Evolutionary conservation across 768 basidiomycete species (phyloP).

Genomic region (Russula vinacea): DNA sequence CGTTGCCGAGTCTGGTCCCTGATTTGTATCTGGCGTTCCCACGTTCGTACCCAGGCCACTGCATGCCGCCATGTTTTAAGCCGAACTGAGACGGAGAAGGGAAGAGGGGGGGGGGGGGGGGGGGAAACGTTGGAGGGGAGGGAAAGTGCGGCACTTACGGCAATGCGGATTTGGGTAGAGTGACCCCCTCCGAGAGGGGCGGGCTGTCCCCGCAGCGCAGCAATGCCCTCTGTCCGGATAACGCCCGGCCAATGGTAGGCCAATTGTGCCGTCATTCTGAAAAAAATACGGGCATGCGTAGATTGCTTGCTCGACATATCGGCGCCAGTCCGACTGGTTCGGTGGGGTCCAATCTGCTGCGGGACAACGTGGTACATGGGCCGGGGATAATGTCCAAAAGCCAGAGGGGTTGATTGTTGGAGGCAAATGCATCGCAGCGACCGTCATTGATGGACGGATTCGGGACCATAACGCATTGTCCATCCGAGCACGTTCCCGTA

Average conservation of each 20-base stretch:
- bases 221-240: conserved; percentile 8
- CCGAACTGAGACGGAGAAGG: too few relatives aligned
- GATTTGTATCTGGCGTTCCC: conserved; percentile 27
- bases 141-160: not conserved
- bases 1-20: conserved; percentile 25
- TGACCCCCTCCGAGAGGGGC: conserved; percentile 24
- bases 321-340: conserved; percentile 26
- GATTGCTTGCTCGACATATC: conserved; percentile 25
- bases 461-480: conserved; percentile 12
- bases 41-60: conserved; percentile 27
- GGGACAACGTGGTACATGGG: conserved; percentile 7
- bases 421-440: not conserved
- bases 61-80: not conserved
- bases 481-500: conserved; percentile 15
- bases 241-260: conserved; percentile 14
- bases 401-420: conserved; percentile 10
- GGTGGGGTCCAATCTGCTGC: conserved; percentile 25
- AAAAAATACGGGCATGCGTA: conserved; percentile 27
- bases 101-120: too few relatives aligned
- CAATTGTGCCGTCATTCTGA: conserved; percentile 14
- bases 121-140: not conserved
- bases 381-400: conserved; percentile 14
- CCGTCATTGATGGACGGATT: conserved; percentile 2
- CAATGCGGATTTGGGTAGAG: conserved; percentile 25
- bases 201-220: not conserved